phyloP scores from a whole-genome alignment of 805 yeast genomes.

The Kazachstania taianensis region DNA sequence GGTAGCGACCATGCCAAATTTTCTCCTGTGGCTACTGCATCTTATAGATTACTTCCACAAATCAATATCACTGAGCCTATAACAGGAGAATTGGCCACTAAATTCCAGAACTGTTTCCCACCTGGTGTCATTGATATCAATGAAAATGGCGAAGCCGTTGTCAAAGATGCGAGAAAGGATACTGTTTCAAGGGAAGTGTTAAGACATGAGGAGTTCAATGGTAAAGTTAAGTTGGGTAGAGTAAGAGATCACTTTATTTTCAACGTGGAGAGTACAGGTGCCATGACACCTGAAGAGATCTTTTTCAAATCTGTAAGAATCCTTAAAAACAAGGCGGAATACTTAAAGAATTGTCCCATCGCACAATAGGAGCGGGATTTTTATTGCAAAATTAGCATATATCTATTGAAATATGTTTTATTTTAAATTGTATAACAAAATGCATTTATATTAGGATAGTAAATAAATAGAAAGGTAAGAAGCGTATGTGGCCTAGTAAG shows the following conservation, averaged over 20 bases:
- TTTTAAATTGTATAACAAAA: background rate
- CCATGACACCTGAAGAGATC: conserved; percentile 94
- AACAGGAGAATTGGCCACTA: conserved; percentile 62
- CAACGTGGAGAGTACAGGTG: conserved; percentile 91
- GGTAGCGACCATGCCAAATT: conserved; percentile 96
- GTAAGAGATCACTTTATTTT: conserved; percentile 86
- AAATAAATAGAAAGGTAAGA: background rate
- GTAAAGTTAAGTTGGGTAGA: conserved; percentile 85
- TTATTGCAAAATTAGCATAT: too few species aligned
- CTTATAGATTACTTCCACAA: conserved; percentile 84
- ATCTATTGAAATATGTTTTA: background rate
- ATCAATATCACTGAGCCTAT: conserved; percentile 71
- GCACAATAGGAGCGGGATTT: conserved; percentile 36
- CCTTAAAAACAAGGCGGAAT: conserved; percentile 74
- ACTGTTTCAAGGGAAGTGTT: conserved; percentile 95
- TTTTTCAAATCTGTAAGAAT: conserved; percentile 84
- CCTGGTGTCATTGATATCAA: conserved; percentile 80
- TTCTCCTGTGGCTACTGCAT: conserved; percentile 94
- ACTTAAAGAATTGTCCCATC: conserved; percentile 69
- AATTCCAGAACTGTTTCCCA: conserved; percentile 85
- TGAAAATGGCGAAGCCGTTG: conserved; percentile 59
- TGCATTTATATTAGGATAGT: background rate
- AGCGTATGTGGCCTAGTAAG: background rate
- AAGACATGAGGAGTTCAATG: conserved; percentile 84
- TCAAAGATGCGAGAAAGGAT: conserved; percentile 84